These are phyloP conservation scores for Tetracladium maxilliforme DNA, from an alignment of 2,329 filamentous ascomycete species.

Conservation along the genomic window DNA sequence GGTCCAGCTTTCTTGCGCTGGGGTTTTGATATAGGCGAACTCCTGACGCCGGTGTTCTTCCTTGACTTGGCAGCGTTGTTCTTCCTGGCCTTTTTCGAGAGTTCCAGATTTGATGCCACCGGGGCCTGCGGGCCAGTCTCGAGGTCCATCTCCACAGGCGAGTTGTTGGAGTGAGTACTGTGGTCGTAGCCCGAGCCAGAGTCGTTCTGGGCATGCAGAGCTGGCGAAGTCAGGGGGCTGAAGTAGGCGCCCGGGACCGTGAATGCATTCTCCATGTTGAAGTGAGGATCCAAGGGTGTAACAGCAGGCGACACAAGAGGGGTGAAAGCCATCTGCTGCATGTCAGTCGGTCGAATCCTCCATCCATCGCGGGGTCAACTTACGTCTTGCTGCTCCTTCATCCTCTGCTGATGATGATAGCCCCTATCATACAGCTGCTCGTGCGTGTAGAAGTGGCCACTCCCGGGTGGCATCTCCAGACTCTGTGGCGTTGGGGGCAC, in stretches of 20 bases:
- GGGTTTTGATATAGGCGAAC: too few relatives aligned
- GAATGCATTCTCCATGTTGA: conserved; percentile 40
- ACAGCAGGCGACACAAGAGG: conserved; percentile 75
- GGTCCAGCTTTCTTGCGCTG: too few relatives aligned
- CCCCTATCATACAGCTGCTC: conserved; percentile 49
- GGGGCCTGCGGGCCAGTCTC: conserved; percentile 14
- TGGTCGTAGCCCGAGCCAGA: conserved; percentile 25
- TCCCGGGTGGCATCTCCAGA: conserved; percentile 54
- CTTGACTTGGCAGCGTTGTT: too few relatives aligned
- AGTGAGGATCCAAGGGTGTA: conserved; percentile 61
- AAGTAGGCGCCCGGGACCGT: conserved; percentile 61
- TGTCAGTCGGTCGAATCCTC: conserved; percentile 3
- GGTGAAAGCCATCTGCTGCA: conserved; percentile 54
- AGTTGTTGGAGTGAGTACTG: conserved; percentile 34
- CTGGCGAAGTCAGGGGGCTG: conserved; percentile 70
- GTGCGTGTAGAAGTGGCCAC: conserved; percentile 39
- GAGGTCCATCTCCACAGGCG: conserved; percentile 41
- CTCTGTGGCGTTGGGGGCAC: conserved; percentile 73
- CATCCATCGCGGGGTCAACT: too few relatives aligned
- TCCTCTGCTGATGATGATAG: conserved; percentile 31
- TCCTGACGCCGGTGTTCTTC: too few relatives aligned
- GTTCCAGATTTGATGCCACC: conserved; percentile 36
- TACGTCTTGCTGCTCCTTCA: conserved; percentile 57
- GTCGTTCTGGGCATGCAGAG: conserved; percentile 60
- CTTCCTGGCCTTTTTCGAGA: too few relatives aligned